Evolutionary conservation across 495 filamentous ascomycete species (phyloP), one percentile per base, ranked within the genome.

Genomic region (Sordaria brevicollis): DNA sequence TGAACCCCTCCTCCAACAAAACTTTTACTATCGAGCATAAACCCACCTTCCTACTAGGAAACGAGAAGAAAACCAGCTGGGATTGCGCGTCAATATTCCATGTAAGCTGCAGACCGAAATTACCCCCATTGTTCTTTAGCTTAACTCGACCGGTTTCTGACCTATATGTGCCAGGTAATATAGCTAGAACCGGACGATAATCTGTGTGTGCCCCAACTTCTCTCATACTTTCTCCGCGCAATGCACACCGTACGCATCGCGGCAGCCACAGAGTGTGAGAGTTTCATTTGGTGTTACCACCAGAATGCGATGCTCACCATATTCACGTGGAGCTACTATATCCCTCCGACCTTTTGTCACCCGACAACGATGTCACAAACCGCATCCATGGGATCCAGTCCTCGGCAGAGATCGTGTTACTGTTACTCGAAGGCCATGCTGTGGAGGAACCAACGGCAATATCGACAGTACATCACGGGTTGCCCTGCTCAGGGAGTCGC

Each of bases 121-220:
- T 81, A 72, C 71, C 71, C 74, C 69, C 74, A 75, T 54, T 72
- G 71, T 62, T 71, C 72, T 72, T 74, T 71, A 75, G 71, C 74
- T 73, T 75, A 76, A 76, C 74, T 71, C 76, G 71, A 71, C 74
- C 77, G 73, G 76, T 74, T 74, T 77, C 75, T 78, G 74, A 80
- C 72, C 75, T 80, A 82, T 82, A 81, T 80, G 71, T 79, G 77
- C 72, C 79, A 75, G 74, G 76, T 79, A 79, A 81, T 83, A 83
- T 81, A 81, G 74, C 38, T 69, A 75, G 71, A 73, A 75, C 77
- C 72, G 65, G 70, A 77, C 66, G 66, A 33, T 54, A 70, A 78
- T 70, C 78, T 78, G 71, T 78, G 75, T 68, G 31, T 39, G 19
- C 29, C 43, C 19, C 29, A 37, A 38, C 65, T 65, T 71, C 66